Percentiles rank a stretch among this genome's conserved stretches.
Evolutionary conservation across 768 basidiomycete species (phyloP).

Genomic region (Boletellus sp.): DNA sequence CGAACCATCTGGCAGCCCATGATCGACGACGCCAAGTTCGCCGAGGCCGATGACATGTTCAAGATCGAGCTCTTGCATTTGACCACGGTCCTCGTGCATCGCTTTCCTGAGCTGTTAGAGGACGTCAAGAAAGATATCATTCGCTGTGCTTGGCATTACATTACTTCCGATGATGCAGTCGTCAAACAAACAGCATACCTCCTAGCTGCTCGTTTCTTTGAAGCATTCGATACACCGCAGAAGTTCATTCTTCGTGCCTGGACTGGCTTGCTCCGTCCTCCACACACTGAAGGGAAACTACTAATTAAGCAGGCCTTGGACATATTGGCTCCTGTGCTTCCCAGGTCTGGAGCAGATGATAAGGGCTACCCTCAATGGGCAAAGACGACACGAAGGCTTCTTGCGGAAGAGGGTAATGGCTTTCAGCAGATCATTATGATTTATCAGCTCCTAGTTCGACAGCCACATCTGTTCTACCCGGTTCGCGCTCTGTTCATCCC

Average conservation of each 20-base stretch:
- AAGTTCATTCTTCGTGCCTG: slow-evolving; percentile 92
- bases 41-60: slow-evolving; percentile 74
- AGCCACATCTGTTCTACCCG: slow-evolving; percentile 87
- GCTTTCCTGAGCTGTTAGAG: slow-evolving; percentile 74
- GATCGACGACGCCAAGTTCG: slow-evolving; percentile 48
- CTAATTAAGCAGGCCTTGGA: slow-evolving; percentile 84
- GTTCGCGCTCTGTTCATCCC: slow-evolving; percentile 91
- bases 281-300: slow-evolving; percentile 70
- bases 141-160: slow-evolving; percentile 88
- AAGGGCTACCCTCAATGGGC: slow-evolving; percentile 77
- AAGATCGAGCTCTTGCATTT: slow-evolving; percentile 89
- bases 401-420: slow-evolving; percentile 82
- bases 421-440: slow-evolving; percentile 70
- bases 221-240: slow-evolving; percentile 79
- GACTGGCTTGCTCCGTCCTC: slow-evolving; percentile 82
- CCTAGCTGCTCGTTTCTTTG: slow-evolving; percentile 88
- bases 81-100: slow-evolving; percentile 83
- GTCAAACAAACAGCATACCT: slow-evolving; percentile 93
- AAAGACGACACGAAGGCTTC: slow-evolving; percentile 72
- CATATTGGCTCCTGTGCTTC: slow-evolving; percentile 79
- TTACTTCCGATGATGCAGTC: slow-evolving; percentile 79
- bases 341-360: slow-evolving; percentile 55
- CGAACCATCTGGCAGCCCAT: slow-evolving; percentile 80
- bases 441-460: slow-evolving; percentile 90
- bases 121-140: slow-evolving; percentile 90